These are phyloP conservation scores for Thraustotheca clavata DNA, from an alignment of 352 stramenopile species.

Conservation along the genomic window DNA sequence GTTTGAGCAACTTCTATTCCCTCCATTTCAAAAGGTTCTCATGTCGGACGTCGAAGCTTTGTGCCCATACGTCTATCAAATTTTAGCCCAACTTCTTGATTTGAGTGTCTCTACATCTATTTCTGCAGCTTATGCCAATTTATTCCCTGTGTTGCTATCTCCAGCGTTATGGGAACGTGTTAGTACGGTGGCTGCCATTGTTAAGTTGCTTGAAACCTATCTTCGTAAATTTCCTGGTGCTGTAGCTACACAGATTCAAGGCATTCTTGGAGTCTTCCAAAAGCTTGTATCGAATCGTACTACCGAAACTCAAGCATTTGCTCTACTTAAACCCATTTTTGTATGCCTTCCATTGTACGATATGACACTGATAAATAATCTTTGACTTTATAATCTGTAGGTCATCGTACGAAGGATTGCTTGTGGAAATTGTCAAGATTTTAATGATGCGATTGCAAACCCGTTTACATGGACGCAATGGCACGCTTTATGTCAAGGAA, in stretches of 20 bases:
- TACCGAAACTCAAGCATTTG: constrained; percentile 91
- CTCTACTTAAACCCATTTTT: constrained; percentile 87
- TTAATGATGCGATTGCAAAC: constrained; percentile 92
- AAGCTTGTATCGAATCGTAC: constrained; percentile 93
- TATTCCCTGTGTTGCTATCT: constrained; percentile 93
- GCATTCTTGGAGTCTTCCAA: constrained; percentile 97
- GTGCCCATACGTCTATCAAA: constrained; percentile 98
- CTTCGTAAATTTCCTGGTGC: constrained; percentile 88
- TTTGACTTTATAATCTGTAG: background rate
- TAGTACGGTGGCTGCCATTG: constrained; percentile 96
- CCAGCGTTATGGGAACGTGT: constrained; percentile 93
- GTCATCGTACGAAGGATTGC: constrained; percentile 54
- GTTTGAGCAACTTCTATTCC: constrained; percentile 96
- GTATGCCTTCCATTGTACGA: constrained; percentile 64
- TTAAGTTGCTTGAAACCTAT: constrained; percentile 96
- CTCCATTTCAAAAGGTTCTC: constrained; percentile 95
- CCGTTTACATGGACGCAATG: constrained; percentile 83
- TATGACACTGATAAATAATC: background rate
- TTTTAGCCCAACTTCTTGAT: constrained; percentile 97
- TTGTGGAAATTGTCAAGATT: constrained; percentile 92
- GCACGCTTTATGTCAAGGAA: constrained; percentile 70
- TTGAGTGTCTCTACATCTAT: constrained; percentile 75
- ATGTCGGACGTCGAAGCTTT: constrained; percentile 92
- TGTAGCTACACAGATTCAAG: constrained; percentile 70
- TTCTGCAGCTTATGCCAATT: constrained; percentile 89